Conservation (phyloP, 371 early-diverging fungal genomes). For the Zopfochytrium polystomum region DNA sequence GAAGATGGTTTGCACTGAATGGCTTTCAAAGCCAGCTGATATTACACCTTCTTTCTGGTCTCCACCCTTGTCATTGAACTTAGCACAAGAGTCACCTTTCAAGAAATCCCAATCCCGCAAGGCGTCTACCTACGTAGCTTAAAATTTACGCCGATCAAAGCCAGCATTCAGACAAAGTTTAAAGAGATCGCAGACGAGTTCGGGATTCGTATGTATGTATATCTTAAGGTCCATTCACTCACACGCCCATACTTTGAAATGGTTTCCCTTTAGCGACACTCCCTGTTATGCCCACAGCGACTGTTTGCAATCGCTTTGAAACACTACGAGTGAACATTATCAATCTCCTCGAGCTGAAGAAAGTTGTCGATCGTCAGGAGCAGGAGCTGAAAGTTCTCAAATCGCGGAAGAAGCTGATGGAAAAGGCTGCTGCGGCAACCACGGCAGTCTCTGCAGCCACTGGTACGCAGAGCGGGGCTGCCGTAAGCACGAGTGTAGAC, state of each 20-base stretch:
- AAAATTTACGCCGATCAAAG: constrained; percentile 62
- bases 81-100: constrained; percentile 29
- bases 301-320: constrained; percentile 71
- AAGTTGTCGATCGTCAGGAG: too few relatives aligned
- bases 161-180: constrained; percentile 50
- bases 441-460: too few relatives aligned
- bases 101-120: constrained; percentile 65
- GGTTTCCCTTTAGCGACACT: constrained; percentile 50
- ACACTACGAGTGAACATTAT: constrained; percentile 66
- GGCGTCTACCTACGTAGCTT: constrained; percentile 75
- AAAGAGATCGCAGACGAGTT: constrained; percentile 67
- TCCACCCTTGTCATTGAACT: neutral
- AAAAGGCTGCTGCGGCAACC: too few relatives aligned
- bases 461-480: too few relatives aligned
- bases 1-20: neutral
- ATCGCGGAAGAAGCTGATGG: too few relatives aligned
- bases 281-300: constrained; percentile 77
- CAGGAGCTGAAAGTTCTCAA: too few relatives aligned
- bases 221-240: neutral
- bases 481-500: too few relatives aligned
- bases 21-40: neutral
- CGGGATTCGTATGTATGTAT: constrained; percentile 38
- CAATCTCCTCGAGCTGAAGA: constrained; percentile 74
- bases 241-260: too few relatives aligned
- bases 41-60: neutral